Evolutionary conservation across 805 yeast genomes (phyloP).

Genomic region (Brettanomyces bruxellensis): DNA sequence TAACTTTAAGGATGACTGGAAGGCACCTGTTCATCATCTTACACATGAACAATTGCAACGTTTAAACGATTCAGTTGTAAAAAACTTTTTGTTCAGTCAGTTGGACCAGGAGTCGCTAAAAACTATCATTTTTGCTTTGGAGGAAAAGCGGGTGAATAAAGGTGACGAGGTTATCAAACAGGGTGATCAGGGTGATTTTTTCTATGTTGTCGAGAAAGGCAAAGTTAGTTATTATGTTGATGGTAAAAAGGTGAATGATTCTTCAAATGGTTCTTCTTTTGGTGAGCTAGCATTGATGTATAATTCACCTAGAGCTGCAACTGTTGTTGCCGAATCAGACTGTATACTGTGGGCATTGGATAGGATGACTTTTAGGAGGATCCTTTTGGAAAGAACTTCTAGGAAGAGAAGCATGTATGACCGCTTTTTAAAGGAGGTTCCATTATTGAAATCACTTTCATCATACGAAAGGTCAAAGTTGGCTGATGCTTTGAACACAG

Average conservation of each 20-base stretch:
- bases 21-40: slow-evolving; percentile 60
- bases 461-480: slow-evolving; percentile 80
- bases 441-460: slow-evolving; percentile 64
- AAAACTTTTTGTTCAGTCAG: slow-evolving; percentile 78
- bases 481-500: slow-evolving; percentile 89
- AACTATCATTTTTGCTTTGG: slow-evolving; percentile 76
- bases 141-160: slow-evolving; percentile 53
- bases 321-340: slow-evolving; percentile 67
- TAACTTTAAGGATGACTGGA: slow-evolving; percentile 62
- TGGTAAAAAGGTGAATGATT: slow-evolving; percentile 57
- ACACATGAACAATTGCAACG: slow-evolving; percentile 55
- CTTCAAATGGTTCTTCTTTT: slow-evolving; percentile 84
- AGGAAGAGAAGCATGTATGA: slow-evolving; percentile 88
- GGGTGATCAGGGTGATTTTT: slow-evolving; percentile 92
- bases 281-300: slow-evolving; percentile 98
- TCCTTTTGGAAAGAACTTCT: slow-evolving; percentile 82
- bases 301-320: slow-evolving; percentile 96
- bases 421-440: slow-evolving; percentile 77
- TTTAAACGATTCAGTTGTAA: slow-evolving; percentile 61
- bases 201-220: slow-evolving; percentile 81
- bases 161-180: slow-evolving; percentile 69
- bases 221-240: slow-evolving; percentile 72
- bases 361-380: slow-evolving; percentile 85
- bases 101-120: slow-evolving; percentile 70
- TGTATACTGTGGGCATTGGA: slow-evolving; percentile 87